Conservation (phyloP, 2,329 filamentous ascomycete species). For the Fusarium secorum region DNA sequence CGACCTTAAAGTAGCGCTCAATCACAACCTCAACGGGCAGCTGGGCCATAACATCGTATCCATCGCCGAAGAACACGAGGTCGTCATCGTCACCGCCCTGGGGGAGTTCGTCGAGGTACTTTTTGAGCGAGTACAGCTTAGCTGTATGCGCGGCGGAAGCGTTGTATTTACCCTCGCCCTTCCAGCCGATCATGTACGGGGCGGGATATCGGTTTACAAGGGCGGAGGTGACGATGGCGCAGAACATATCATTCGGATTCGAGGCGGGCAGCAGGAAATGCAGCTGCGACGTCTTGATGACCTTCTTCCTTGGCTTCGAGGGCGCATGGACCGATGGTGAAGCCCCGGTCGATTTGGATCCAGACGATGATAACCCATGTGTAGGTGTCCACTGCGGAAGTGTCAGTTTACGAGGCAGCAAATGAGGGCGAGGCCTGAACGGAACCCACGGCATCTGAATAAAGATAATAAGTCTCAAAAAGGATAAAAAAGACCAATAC, state of each 20-base stretch:
- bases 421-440: not conserved
- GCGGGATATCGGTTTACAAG: conserved; percentile 50
- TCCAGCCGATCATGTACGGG: conserved; percentile 51
- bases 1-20: conserved; percentile 64
- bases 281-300: conserved; percentile 42
- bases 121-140: conserved; percentile 43
- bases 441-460: conserved; percentile 10
- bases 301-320: not conserved
- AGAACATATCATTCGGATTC: conserved; percentile 47
- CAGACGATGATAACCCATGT: conserved; percentile 8
- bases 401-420: conserved; percentile 1
- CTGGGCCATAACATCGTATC: conserved; percentile 71
- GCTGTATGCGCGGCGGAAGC: conserved; percentile 20
- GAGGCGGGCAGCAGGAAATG: conserved; percentile 52
- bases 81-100: conserved; percentile 56
- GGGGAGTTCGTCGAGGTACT: conserved; percentile 52
- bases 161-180: conserved; percentile 42
- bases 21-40: conserved; percentile 70
- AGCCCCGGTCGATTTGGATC: conserved; percentile 12
- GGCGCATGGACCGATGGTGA: conserved; percentile 6
- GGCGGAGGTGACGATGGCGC: conserved; percentile 51
- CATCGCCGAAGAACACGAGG: conserved; percentile 69
- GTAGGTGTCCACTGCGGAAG: conserved; percentile 19
- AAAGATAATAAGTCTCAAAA: conserved; percentile 22
- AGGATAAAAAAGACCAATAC: conserved; percentile 19